Evolutionary conservation across 495 filamentous ascomycete genomes (phyloP).

Genomic region (Articulospora tetracladia): DNA sequence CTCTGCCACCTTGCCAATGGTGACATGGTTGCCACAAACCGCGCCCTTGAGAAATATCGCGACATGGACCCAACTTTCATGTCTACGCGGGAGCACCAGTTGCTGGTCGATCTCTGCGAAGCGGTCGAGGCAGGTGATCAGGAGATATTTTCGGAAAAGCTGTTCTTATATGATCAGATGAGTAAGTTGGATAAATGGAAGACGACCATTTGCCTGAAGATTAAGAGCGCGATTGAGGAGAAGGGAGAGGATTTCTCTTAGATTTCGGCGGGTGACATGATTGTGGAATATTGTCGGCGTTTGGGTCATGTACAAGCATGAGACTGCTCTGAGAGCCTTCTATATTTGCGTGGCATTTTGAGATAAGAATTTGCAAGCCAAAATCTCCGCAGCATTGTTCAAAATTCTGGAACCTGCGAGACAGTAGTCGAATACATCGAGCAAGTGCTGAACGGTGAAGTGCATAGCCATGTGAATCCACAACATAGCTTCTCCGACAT

Average conservation of each 20-base stretch:
- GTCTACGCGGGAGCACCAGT: constrained; percentile 70
- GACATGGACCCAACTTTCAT: constrained; percentile 78
- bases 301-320: neutral
- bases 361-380: neutral
- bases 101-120: constrained; percentile 69
- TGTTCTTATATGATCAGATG: constrained; percentile 84
- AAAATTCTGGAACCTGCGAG: too few relatives aligned
- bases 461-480: too few relatives aligned
- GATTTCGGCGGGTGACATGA: neutral
- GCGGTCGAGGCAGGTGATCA: constrained; percentile 69
- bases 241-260: constrained; percentile 72
- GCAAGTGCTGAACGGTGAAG: too few relatives aligned
- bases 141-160: constrained; percentile 78
- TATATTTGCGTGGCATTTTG: neutral
- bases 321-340: neutral
- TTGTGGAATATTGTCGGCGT: neutral
- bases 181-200: constrained; percentile 95
- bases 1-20: constrained; percentile 75
- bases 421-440: too few relatives aligned
- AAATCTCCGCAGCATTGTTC: too few relatives aligned
- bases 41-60: constrained; percentile 74
- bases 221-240: constrained; percentile 80
- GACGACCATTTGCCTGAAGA: constrained; percentile 74
- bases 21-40: constrained; percentile 70
- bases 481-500: too few relatives aligned